Evolutionary conservation across 495 filamentous ascomycete genomes (phyloP).

Genomic region (Sabuloglossum arenarium): DNA sequence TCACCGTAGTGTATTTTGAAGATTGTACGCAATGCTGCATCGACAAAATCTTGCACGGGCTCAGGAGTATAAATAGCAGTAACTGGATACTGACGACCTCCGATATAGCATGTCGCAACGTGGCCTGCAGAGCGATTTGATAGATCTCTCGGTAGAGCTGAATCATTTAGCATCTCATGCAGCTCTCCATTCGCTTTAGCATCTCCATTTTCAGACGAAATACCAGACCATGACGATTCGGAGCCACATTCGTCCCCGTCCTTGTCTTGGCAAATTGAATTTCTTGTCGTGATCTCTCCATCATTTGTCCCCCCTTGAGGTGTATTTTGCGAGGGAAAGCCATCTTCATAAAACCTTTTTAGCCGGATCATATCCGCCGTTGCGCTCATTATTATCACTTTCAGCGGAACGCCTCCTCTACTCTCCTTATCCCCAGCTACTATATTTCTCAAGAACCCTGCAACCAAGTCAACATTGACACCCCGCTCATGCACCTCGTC

Average conservation of each 20-base stretch:
- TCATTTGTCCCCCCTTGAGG: too few relatives aligned
- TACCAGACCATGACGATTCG: constrained; percentile 11
- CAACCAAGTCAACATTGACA: constrained; percentile 79
- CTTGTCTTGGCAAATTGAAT: constrained; percentile 5
- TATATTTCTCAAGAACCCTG: constrained; percentile 70
- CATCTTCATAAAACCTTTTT: constrained; percentile 47
- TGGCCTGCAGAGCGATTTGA: not conserved
- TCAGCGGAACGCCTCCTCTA: constrained; percentile 51
- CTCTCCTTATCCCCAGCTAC: constrained; percentile 32
- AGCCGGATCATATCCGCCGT: constrained; percentile 74
- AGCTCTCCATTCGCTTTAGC: not conserved
- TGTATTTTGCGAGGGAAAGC: constrained; percentile 5
- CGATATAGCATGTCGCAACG: constrained; percentile 46
- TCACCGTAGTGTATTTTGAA: constrained; percentile 78
- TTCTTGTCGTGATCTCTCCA: constrained; percentile 11
- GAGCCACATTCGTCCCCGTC: not conserved
- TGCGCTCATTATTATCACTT: constrained; percentile 91
- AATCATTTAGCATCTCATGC: not conserved
- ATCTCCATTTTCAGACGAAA: constrained; percentile 4
- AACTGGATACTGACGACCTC: constrained; percentile 79
- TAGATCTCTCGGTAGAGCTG: not conserved
- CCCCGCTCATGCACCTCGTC: constrained; percentile 97
- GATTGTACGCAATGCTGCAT: constrained; percentile 60
- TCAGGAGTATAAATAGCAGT: constrained; percentile 54
- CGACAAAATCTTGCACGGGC: constrained; percentile 65